Conservation (phyloP, 179 eudicot genomes). For the Actinidia polygama region DNA sequence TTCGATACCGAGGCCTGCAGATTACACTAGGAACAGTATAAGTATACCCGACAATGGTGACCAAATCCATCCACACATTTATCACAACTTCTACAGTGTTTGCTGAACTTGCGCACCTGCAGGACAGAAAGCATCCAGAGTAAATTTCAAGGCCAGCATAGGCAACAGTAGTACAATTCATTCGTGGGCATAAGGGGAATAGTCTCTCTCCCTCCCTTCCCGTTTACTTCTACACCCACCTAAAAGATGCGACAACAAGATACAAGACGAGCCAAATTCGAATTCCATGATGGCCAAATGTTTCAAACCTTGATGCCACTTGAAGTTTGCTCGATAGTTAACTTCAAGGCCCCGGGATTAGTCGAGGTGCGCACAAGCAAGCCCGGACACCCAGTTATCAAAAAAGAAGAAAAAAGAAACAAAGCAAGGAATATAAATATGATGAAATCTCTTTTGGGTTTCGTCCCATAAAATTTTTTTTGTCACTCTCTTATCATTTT, state of each 20-base stretch:
- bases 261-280: not conserved
- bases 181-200: not conserved
- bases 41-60: slow-evolving; percentile 92
- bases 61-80: slow-evolving; percentile 98
- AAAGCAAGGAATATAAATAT: not conserved
- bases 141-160: too few species aligned
- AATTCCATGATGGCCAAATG: too few species aligned
- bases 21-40: slow-evolving; percentile 3
- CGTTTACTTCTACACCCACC: not conserved
- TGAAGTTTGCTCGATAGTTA: too few species aligned
- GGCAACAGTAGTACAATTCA: not conserved
- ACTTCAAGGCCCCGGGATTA: too few species aligned
- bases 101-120: slow-evolving; percentile 96
- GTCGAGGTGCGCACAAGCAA: too few species aligned
- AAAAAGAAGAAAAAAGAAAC: not conserved
- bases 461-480: not conserved
- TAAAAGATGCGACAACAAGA: not conserved
- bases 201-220: not conserved
- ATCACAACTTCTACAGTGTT: slow-evolving; percentile 97
- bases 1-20: not conserved
- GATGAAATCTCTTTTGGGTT: not conserved
- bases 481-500: not conserved
- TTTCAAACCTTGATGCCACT: too few species aligned
- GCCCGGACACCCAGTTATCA: too few species aligned
- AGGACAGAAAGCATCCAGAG: slow-evolving; percentile 18